A percentile compares a stretch with the other conserved stretches of the same genome.
phyloP scores from a whole-genome alignment of 441 rosid species.

The Adansonia grandidieri region DNA sequence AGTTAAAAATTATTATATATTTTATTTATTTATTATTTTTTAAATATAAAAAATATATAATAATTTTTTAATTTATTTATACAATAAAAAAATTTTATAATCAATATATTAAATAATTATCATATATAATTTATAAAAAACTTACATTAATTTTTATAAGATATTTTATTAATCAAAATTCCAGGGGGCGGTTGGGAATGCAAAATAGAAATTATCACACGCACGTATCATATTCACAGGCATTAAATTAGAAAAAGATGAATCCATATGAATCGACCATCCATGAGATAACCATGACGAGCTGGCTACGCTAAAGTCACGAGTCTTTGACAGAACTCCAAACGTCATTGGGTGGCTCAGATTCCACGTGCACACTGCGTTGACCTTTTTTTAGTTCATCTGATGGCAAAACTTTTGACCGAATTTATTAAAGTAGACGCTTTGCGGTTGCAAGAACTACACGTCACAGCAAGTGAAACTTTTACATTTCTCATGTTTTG shows the following conservation, averaged over 20 bases:
- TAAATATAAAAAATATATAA: not conserved
- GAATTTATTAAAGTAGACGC: not conserved
- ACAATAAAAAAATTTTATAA: no score
- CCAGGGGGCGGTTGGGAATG: no score
- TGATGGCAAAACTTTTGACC: not conserved
- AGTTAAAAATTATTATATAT: not conserved
- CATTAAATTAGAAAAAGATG: no score
- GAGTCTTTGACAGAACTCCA: constrained; percentile 1
- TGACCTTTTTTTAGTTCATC: not conserved
- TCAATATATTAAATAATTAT: no score
- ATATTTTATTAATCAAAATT: no score
- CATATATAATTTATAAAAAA: no score
- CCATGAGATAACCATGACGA: not conserved
- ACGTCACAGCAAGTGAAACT: not conserved
- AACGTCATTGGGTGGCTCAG: not conserved
- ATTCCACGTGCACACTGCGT: constrained; percentile 22
- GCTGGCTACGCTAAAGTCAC: constrained; percentile 10
- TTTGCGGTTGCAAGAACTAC: not conserved
- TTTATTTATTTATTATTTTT: constrained; percentile 22
- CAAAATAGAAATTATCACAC: no score
- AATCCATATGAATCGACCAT: not conserved
- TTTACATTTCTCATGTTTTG: no score
- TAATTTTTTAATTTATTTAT: no score
- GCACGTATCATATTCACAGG: no score
- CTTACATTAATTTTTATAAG: no score